Conservation (phyloP, 352 stramenopile species). For the Pythium diclinum region DNA sequence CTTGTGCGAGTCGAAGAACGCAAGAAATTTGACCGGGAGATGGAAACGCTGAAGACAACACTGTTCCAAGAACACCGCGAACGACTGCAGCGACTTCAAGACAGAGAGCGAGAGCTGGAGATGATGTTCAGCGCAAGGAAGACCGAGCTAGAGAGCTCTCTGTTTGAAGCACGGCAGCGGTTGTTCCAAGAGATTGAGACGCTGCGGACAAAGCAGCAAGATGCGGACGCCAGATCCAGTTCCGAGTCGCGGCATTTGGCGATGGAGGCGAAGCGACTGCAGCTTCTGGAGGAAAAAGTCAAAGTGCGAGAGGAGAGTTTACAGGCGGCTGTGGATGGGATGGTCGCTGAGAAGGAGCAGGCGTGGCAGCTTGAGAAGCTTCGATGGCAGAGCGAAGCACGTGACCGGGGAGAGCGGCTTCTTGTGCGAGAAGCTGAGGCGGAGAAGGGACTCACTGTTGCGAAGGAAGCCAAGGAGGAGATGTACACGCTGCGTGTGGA, state of each 20-base stretch:
- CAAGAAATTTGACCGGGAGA: slow-evolving; percentile 47
- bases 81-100: slow-evolving; percentile 42
- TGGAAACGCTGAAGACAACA: slow-evolving; percentile 39
- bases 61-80: slow-evolving; percentile 50
- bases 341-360: slow-evolving; percentile 49
- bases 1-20: slow-evolving; percentile 60
- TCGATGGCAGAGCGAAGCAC: slow-evolving; percentile 26
- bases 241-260: slow-evolving; percentile 45
- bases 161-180: slow-evolving; percentile 64
- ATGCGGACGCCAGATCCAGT: slow-evolving; percentile 47
- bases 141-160: slow-evolving; percentile 52
- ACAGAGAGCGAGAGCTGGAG: slow-evolving; percentile 63
- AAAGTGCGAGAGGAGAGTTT: slow-evolving; percentile 45
- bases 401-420: slow-evolving; percentile 36
- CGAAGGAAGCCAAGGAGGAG: slow-evolving; percentile 14
- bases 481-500: slow-evolving; percentile 12
- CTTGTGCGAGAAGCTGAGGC: slow-evolving; percentile 28
- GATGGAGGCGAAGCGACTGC: slow-evolving; percentile 42
- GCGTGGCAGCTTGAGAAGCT: slow-evolving; percentile 39
- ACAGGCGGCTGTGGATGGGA: slow-evolving; percentile 37
- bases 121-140: slow-evolving; percentile 44
- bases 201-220: slow-evolving; percentile 46
- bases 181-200: slow-evolving; percentile 70
- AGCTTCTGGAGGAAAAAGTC: slow-evolving; percentile 47
- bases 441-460: not conserved